These are phyloP conservation scores for Wickerhamomyces sp. DNA, from an alignment of 1,139 yeast genomes.

Conservation along the genomic window DNA sequence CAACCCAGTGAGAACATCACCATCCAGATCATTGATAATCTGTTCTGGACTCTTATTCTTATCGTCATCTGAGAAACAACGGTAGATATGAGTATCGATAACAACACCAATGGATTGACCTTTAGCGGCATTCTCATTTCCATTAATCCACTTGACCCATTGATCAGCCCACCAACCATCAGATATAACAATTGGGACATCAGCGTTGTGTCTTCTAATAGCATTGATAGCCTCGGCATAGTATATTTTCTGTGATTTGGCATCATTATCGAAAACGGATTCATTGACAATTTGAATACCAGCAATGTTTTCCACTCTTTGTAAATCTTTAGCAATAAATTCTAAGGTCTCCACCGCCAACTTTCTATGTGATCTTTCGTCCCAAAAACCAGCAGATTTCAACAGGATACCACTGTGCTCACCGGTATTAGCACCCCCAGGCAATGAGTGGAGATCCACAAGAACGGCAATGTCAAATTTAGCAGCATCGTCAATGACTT, in stretches of 20 bases:
- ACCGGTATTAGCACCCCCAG: conserved; percentile 86
- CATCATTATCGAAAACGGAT: conserved; percentile 55
- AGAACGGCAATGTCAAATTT: conserved; percentile 59
- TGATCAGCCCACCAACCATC: conserved; percentile 93
- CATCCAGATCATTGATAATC: conserved; percentile 52
- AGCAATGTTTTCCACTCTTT: conserved; percentile 56
- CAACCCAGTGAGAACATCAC: conserved; percentile 47
- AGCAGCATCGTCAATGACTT: conserved; percentile 25
- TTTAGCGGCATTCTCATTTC: conserved; percentile 28
- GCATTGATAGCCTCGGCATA: conserved; percentile 63
- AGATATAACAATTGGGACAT: conserved; percentile 72
- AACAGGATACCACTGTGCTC: conserved; percentile 74
- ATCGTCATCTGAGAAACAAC: conserved; percentile 79
- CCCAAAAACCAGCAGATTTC: conserved; percentile 63
- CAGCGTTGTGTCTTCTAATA: conserved; percentile 50
- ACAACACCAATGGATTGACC: conserved; percentile 50
- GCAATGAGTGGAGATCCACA: conserved; percentile 84
- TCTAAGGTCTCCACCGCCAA: conserved; percentile 47
- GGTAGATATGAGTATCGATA: conserved; percentile 79
- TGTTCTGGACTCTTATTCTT: conserved; percentile 58
- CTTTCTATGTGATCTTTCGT: conserved; percentile 36
- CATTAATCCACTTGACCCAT: conserved; percentile 68
- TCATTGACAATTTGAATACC: conserved; percentile 88
- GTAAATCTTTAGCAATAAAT: conserved; percentile 59
- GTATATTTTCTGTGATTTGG: conserved; percentile 50